Evolutionary conservation across 768 basidiomycete species (phyloP), one percentile per base, ranked within the genome.

Genomic region (Lactarius deliciosus): DNA sequence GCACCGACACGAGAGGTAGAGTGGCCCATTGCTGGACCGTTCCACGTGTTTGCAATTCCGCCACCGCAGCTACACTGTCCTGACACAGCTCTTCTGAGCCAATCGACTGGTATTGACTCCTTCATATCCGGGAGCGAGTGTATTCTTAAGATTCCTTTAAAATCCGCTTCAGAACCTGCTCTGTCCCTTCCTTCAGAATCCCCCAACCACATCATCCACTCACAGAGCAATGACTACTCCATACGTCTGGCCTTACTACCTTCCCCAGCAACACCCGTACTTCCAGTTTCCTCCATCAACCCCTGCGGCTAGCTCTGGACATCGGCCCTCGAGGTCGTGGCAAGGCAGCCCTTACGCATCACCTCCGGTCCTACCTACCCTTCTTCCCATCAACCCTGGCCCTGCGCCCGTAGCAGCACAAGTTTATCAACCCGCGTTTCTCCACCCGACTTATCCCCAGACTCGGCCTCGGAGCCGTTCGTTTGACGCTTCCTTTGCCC

Each of bases 221-320:
- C 45, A 55, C 34, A 22, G 6, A 61, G 58, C 61, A 20, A 69
- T 69, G 68, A 25, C 47, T 8, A 5, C 47, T 22, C 61, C n/a
- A 36, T 69, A 38, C 50, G 57, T 63, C 16, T 69, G 61, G 61
- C 68, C 68, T 22, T 69, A 69, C 68, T 63, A 59, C 59, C 47
- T 54, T 13, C 62, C 65, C 43, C 66, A 60, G 54, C 65, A 63
- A 22, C 61, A 69, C 55, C 65, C 60, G 16, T 68, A 68, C 53
- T 64, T 68, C 38, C 66, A 68, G 34, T 69, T 30, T 55, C 65
- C 61, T 56, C 69, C 61, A 2, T 34, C 65, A 15, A 8, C 43
- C 38, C 2, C 13, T 15, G 20, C 30, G n/a, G 18, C 36, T 60
- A 38, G 61, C 30, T 68, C 16, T 63, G n/a, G 54, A 28, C 57